A percentile compares a stretch with the other conserved stretches of the same genome.
phyloP scores from a whole-genome alignment of 2,329 filamentous ascomycete genomes.

The Curvularia lunata region DNA sequence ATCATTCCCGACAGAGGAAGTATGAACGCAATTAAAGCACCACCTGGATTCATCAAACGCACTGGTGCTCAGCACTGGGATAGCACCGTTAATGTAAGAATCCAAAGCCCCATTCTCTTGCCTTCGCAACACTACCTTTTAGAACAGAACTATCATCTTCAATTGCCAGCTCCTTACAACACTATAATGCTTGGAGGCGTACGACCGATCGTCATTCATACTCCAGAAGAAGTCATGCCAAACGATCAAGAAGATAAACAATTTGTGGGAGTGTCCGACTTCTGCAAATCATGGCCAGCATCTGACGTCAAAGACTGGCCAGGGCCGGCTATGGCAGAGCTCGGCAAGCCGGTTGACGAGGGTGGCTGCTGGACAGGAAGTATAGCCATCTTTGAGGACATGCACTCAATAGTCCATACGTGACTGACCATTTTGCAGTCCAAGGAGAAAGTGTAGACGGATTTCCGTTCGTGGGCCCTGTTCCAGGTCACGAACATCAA shows the following conservation, averaged over 20 bases:
- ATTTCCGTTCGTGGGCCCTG: constrained; percentile 16
- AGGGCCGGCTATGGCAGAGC: constrained; percentile 1
- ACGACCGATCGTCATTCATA: constrained; percentile 14
- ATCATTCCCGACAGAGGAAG: constrained; percentile 12
- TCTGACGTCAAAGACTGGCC: constrained; percentile 14
- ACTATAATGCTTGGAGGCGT: constrained; percentile 18
- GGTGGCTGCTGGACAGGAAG: constrained; percentile 19
- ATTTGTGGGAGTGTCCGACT: constrained; percentile 13
- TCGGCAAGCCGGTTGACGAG: constrained; percentile 13
- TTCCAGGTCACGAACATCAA: constrained; percentile 4
- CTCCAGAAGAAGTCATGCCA: constrained; percentile 5
- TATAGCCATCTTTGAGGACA: not conserved
- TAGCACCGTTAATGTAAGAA: constrained; percentile 15
- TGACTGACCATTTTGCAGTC: not conserved
- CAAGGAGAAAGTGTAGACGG: constrained; percentile 6
- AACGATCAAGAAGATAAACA: constrained; percentile 15
- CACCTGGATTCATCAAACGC: constrained; percentile 16
- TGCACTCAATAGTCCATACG: not conserved
- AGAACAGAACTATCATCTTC: not conserved
- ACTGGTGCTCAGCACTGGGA: constrained; percentile 22
- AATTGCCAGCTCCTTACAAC: constrained; percentile 18
- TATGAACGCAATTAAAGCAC: constrained; percentile 15
- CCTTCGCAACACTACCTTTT: constrained; percentile 6
- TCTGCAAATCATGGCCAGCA: constrained; percentile 15
- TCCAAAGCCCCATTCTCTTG: not conserved